Evolutionary conservation across 129 eudicot species (phyloP).

Genomic region (Ambrosia artemisiifolia): DNA sequence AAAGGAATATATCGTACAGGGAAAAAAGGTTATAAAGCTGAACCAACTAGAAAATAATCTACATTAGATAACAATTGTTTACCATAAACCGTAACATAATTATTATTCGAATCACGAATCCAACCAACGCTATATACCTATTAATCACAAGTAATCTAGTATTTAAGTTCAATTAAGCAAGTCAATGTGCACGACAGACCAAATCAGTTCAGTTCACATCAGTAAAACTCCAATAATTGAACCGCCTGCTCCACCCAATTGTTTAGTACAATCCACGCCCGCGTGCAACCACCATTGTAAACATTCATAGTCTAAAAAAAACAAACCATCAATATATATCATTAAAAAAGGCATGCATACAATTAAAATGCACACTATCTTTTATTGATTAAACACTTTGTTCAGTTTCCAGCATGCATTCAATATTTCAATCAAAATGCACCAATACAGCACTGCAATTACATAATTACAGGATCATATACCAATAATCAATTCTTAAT

Average conservation of each 20-base stretch:
- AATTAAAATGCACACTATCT: no score
- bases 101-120: no score
- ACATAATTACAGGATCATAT: constrained; percentile 21
- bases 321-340: constrained; percentile 9
- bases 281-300: constrained; percentile 10
- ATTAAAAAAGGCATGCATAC: no score
- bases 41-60: constrained; percentile 14
- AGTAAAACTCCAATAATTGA: background rate
- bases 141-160: background rate
- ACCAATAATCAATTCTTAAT: constrained; percentile 30
- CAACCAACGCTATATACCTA: background rate
- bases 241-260: constrained; percentile 21
- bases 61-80: constrained; percentile 8
- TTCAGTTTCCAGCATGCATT: constrained; percentile 17
- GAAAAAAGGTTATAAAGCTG: constrained; percentile 8
- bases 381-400: constrained; percentile 12
- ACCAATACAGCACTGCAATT: constrained; percentile 24
- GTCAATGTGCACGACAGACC: constrained; percentile 15
- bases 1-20: background rate
- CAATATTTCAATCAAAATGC: constrained; percentile 45
- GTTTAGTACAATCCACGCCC: constrained; percentile 29
- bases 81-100: constrained; percentile 21
- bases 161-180: constrained; percentile 1
- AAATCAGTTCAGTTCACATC: no score
- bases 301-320: constrained; percentile 16